Conservation (phyloP, 2,329 filamentous ascomycete genomes). For the Talaromyces sp. region DNA sequence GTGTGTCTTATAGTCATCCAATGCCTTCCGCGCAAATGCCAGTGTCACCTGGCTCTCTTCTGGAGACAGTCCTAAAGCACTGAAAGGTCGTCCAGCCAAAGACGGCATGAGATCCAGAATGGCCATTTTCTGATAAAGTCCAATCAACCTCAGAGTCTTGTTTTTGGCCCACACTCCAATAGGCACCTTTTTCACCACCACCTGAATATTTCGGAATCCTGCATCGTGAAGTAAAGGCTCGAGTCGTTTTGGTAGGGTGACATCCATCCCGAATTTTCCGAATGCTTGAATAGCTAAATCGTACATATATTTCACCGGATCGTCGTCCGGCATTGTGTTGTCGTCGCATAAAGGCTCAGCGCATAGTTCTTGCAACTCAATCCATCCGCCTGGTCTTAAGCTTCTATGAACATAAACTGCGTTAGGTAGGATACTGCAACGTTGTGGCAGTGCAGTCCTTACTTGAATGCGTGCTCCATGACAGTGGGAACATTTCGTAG, state of each 20-base stretch:
- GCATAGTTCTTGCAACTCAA: conserved; percentile 12
- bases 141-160: conserved; percentile 14
- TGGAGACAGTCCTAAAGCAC: conserved; percentile 2
- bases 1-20: conserved; percentile 10
- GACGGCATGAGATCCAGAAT: conserved; percentile 11
- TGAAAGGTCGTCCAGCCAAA: conserved; percentile 6
- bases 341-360: conserved; percentile 34
- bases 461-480: conserved; percentile 10
- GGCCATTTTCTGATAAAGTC: conserved; percentile 14
- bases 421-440: neutral
- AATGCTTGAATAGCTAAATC: conserved; percentile 5
- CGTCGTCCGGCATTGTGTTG: conserved; percentile 31
- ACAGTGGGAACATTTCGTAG: conserved; percentile 8
- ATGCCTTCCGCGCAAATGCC: conserved; percentile 7
- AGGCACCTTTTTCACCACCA: conserved; percentile 8
- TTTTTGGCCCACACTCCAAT: conserved; percentile 15
- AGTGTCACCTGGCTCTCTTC: conserved; percentile 12
- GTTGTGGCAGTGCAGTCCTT: neutral
- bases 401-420: neutral
- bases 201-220: conserved; percentile 11
- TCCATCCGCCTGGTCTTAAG: conserved; percentile 13
- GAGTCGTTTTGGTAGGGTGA: conserved; percentile 10
- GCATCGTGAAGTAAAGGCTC: neutral
- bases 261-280: conserved; percentile 15
- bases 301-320: conserved; percentile 32